Conservation (phyloP, 2,329 filamentous ascomycete genomes). For the Cephalotrichum gorgonifer region DNA sequence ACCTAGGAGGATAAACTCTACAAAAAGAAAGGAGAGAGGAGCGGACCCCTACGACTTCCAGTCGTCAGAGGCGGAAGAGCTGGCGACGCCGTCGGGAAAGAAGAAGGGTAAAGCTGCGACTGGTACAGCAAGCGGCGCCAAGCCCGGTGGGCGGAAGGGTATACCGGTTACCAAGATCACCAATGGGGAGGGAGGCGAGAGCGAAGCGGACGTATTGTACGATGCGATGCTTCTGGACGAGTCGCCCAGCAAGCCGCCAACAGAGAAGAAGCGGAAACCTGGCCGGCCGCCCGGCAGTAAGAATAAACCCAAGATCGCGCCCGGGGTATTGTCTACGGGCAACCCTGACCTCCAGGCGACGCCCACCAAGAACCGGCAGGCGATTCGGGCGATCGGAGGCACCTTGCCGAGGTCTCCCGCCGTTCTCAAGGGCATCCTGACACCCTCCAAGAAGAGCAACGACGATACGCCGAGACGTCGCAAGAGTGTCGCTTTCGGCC, state of each 20-base stretch:
- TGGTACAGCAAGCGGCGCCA: neutral
- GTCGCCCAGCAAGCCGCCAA: constrained; percentile 4
- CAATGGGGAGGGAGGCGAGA: constrained; percentile 1
- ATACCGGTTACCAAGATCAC: neutral
- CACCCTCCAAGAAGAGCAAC: constrained; percentile 35
- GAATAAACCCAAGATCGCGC: neutral
- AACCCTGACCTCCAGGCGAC: neutral
- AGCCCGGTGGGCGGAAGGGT: neutral
- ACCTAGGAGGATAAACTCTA: neutral
- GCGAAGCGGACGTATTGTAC: constrained; percentile 3
- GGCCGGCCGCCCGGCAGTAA: constrained; percentile 8
- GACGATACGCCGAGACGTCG: constrained; percentile 19
- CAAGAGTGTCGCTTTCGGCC: constrained; percentile 47
- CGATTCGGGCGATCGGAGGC: neutral
- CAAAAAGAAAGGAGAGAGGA: neutral
- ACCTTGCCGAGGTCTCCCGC: constrained; percentile 5
- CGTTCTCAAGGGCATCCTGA: constrained; percentile 44
- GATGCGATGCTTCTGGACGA: neutral
- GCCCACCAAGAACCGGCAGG: neutral
- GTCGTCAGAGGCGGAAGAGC: neutral
- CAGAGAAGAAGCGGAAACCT: constrained; percentile 8
- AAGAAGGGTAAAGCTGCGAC: neutral
- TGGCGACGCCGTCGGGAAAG: neutral
- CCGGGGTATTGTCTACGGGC: neutral
- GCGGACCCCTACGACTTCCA: neutral